These are phyloP conservation scores for Samsoniella hepiali DNA, from an alignment of 2,329 filamentous ascomycete species.

Conservation along the genomic window DNA sequence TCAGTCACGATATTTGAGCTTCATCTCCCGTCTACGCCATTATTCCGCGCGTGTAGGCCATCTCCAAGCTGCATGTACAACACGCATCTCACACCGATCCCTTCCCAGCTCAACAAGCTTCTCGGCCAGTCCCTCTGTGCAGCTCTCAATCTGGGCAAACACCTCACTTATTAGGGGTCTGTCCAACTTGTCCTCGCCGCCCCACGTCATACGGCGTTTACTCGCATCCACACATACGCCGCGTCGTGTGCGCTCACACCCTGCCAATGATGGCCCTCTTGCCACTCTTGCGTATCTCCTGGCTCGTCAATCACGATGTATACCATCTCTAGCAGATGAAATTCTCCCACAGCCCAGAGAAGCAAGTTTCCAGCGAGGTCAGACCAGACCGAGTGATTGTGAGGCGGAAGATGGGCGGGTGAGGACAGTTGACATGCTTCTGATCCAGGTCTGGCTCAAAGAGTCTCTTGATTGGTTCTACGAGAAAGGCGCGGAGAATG, in stretches of 20 bases:
- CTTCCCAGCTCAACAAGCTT: background rate
- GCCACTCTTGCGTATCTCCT: background rate
- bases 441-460: background rate
- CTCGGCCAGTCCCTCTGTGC: too few relatives aligned
- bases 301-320: background rate
- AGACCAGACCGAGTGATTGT: background rate
- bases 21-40: too few relatives aligned
- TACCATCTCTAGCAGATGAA: background rate
- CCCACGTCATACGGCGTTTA: background rate
- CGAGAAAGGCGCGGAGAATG: background rate
- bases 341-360: background rate
- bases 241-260: background rate
- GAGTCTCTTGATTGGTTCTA: background rate
- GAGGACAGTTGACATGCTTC: background rate
- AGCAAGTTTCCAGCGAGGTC: background rate
- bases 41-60: background rate
- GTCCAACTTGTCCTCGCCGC: background rate
- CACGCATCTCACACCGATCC: background rate
- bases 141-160: background rate
- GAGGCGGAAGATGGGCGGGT: background rate
- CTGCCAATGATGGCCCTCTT: background rate
- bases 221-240: background rate
- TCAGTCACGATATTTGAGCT: too few relatives aligned
- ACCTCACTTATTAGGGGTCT: background rate
- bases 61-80: background rate